Base-by-base conservation (phyloP, 75 land plant genomes). In the Selaginella moellendorffii region DNA sequence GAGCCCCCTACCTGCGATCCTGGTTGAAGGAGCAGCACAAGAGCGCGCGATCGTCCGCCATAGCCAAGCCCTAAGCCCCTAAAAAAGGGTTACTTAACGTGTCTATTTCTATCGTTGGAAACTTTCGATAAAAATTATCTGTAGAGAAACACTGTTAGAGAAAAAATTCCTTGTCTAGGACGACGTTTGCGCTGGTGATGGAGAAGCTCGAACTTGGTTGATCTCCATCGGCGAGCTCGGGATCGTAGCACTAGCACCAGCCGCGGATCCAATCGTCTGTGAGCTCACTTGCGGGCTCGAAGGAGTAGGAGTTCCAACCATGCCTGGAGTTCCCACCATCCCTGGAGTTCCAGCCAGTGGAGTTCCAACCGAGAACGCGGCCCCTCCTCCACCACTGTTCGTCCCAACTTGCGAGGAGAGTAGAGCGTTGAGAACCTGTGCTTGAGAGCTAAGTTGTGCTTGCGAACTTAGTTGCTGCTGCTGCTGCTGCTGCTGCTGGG, bases 11-110 rank as follows among this genome's bases (percentile, higher is more conserved):
- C 79, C 79, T 78, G 77, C 74, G 63, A 63, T 78, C 80, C 62
- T 78, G 80, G 51, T 78, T 78, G 72, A 78, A 78, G 14, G 77
- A 31, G 24, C 64, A 59, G 58, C 64, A 63, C 68, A 78, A 65
- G 53, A 62, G 65, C 59, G 36, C 71, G 24, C 77, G 67, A 5
- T 36, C 46, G 14, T 36, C 46, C 14, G 46, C 46, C 46, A 36
- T 36, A 5, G 46, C 46, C 14, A 36, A 36, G 46, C 46, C 46
- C 46, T 36, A 36, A 36, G 5, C 14, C 14, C 10, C 14, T 5
- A 36, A 36, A 36, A 36, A 36, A n/a, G n/a, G n/a, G n/a, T n/a
- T n/a, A n/a, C n/a, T n/a, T n/a, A n/a, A n/a, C n/a, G n/a, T n/a
- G n/a, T n/a, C n/a, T n/a, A n/a, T n/a, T n/a, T n/a, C n/a, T n/a